Evolutionary conservation across 2,329 filamentous ascomycete species (phyloP).

Genomic region (Cladorrhinum sp.): DNA sequence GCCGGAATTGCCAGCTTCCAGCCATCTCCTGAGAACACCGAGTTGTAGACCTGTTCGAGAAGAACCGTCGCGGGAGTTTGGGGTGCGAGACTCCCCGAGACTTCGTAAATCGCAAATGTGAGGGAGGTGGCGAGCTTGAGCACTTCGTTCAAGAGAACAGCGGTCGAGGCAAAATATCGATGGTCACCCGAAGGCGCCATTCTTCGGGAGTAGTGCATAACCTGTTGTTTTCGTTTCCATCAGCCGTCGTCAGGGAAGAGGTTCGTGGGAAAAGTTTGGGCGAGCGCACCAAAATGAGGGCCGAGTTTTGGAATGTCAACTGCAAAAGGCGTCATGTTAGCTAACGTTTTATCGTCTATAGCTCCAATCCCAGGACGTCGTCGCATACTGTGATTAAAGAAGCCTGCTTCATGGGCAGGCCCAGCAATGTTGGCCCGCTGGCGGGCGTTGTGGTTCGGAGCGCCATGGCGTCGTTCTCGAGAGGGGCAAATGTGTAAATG

Average conservation of each 20-base stretch:
- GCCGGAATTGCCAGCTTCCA: conserved; percentile 95
- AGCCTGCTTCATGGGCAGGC: conserved; percentile 65
- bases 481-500: neutral
- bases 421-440: conserved; percentile 47
- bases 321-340: conserved; percentile 37
- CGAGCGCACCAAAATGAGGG: conserved; percentile 63
- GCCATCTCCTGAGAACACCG: conserved; percentile 83
- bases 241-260: conserved; percentile 4
- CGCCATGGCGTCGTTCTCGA: conserved; percentile 37
- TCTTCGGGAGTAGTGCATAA: conserved; percentile 91
- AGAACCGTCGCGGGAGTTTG: conserved; percentile 77
- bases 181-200: conserved; percentile 84
- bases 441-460: conserved; percentile 39
- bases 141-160: conserved; percentile 89
- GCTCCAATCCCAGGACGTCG: neutral
- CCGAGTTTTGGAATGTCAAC: conserved; percentile 79
- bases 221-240: conserved; percentile 43
- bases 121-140: conserved; percentile 85
- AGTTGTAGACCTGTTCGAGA: conserved; percentile 73
- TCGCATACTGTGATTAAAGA: conserved; percentile 61
- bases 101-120: conserved; percentile 83
- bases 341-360: neutral
- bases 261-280: neutral
- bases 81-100: conserved; percentile 71
- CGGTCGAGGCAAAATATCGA: conserved; percentile 89